Percentiles rank a stretch among this genome's conserved stretches.
phyloP scores from a whole-genome alignment of 169 alveolate species.

The Plasmodium coatneyi region DNA sequence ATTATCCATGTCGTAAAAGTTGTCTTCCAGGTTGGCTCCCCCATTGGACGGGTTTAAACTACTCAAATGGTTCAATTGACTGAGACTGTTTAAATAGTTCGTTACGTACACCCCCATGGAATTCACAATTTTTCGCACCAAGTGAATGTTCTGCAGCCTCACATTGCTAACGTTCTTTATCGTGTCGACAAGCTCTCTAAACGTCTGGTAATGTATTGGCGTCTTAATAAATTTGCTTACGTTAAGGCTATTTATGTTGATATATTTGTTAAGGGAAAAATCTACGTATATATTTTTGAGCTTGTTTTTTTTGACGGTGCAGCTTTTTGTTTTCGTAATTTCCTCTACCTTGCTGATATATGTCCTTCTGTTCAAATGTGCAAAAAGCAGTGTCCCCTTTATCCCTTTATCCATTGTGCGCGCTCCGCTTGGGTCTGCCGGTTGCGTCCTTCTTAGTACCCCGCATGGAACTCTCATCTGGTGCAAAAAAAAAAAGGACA shows the following conservation, averaged over 20 bases:
- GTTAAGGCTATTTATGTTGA: conserved; percentile 56
- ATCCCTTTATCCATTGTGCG: neutral
- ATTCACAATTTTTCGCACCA: conserved; percentile 42
- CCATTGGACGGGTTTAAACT: neutral
- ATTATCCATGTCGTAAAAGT: neutral
- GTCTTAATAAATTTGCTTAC: conserved; percentile 34
- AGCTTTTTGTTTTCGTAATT: conserved; percentile 12
- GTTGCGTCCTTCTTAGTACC: neutral
- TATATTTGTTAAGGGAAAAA: conserved; percentile 57
- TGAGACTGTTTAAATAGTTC: conserved; percentile 37
- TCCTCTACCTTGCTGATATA: conserved; percentile 29
- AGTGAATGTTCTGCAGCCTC: conserved; percentile 60
- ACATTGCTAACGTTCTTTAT: conserved; percentile 56
- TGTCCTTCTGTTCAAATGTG: conserved; percentile 15
- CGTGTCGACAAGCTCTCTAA: conserved; percentile 47
- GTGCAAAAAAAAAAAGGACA: neutral
- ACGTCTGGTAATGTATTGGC: conserved; percentile 60
- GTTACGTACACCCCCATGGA: conserved; percentile 49
- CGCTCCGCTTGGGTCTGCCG: neutral
- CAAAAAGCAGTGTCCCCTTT: neutral
- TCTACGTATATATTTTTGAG: conserved; percentile 49
- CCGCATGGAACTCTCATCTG: neutral
- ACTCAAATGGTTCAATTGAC: neutral
- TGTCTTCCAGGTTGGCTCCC: neutral
- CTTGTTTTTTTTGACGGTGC: neutral